Evolutionary conservation across 768 basidiomycete genomes (phyloP), one percentile per base, ranked within the genome.

Genomic region (Trametes punicea): DNA sequence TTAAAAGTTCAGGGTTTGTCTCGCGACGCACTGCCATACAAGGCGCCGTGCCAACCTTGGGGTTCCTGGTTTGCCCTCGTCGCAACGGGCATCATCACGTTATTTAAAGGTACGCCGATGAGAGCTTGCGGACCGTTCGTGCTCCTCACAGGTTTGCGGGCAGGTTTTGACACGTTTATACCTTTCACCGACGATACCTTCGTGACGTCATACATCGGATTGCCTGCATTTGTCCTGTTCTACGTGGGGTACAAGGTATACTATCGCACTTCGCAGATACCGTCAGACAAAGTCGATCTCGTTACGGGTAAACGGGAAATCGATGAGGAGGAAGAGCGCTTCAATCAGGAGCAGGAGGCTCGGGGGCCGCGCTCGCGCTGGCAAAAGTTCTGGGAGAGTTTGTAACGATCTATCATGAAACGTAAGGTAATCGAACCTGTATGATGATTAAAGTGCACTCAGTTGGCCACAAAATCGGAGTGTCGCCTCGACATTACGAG

Each of bases 11-110:
- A 77, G 51, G 77, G 77, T 18, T 70, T 75, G 60, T 69, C 69
- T 4, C 64, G 77, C 23, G 71, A 75, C 53, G 70, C 70, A 45
- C 69, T 80, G 23, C 75, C 77, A 6, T 80, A 77, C 73, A 74
- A 80, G 66, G 83, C 80, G 6, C 83, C 84, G n/a, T 81, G 83
- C 65, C 81, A 81, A 64, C 81, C 82, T 23, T 84, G 75, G 69
- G 80, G 82, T 21, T 79, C 79, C 39, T 83, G 78, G 79, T 78
- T 82, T 64, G 85, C 83, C 23, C 67, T 84, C 11, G 70, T 74
- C 39, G 70, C 77, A 27, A 83, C 81, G 1, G 73, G 61, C 9
- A 73, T 83, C 48, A 80, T 85, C 59, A 77, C 77, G 3, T 52
- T 82, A 6, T 84, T 85, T 73, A 84, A 86, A 67, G 81, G 79